Conservation (phyloP, 495 filamentous ascomycete genomes). For the Aspergillus avenaceus region DNA sequence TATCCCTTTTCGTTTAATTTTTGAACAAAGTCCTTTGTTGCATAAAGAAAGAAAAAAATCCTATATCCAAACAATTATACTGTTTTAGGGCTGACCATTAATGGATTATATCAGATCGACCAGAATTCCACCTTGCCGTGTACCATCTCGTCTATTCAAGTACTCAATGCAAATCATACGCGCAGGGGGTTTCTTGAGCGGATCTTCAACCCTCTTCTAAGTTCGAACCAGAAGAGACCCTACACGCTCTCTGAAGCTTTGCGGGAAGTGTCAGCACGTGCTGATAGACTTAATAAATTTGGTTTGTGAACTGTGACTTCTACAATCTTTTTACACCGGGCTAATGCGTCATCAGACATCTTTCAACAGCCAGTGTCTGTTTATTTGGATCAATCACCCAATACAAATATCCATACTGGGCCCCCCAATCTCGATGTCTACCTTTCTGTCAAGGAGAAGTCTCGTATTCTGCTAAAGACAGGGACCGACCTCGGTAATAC, state of each 20-base stretch:
- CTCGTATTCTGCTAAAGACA: slow-evolving; percentile 76
- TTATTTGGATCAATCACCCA: slow-evolving; percentile 68
- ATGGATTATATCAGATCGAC: slow-evolving; percentile 57
- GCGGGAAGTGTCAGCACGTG: slow-evolving; percentile 58
- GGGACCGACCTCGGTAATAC: slow-evolving; percentile 89
- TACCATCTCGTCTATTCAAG: slow-evolving; percentile 73
- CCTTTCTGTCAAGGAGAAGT: slow-evolving; percentile 71
- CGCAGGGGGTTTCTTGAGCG: slow-evolving; percentile 73
- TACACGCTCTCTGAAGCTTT: slow-evolving; percentile 78
- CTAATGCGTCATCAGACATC: slow-evolving; percentile 56
- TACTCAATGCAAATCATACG: slow-evolving; percentile 75
- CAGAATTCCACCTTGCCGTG: slow-evolving; percentile 75
- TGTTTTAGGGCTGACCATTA: slow-evolving; percentile 1
- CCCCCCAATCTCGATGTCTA: slow-evolving; percentile 72
- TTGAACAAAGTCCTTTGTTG: not conserved
- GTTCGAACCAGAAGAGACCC: slow-evolving; percentile 55
- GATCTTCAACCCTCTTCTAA: slow-evolving; percentile 73
- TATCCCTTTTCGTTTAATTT: not conserved
- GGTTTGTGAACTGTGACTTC: slow-evolving; percentile 48
- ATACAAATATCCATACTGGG: slow-evolving; percentile 51
- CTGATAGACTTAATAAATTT: slow-evolving; percentile 73
- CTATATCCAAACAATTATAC: not conserved
- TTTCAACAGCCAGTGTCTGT: slow-evolving; percentile 80
- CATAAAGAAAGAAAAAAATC: not conserved
- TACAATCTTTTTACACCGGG: not conserved